Evolutionary conservation across 1,284 basidiomycete species (phyloP).

Genomic region (Schizophyllum commune): DNA sequence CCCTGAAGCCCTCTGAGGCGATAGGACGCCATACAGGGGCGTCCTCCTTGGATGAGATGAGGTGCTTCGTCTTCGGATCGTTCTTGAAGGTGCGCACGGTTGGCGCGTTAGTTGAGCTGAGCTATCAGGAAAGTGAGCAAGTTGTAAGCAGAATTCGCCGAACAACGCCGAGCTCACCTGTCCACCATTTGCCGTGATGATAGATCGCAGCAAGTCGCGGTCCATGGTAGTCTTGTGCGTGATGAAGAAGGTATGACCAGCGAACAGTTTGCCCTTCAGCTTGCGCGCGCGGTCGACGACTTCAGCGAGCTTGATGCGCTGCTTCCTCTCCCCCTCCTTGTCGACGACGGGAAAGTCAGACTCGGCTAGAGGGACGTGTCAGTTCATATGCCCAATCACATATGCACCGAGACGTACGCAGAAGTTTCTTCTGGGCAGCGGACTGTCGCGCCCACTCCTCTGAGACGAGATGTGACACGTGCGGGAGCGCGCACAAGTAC

Average conservation of each 20-base stretch:
- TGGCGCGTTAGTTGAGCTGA: conserved; percentile 32
- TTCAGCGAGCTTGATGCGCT: conserved; percentile 51
- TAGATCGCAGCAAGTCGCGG: conserved; percentile 51
- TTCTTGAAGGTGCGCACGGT: conserved; percentile 47
- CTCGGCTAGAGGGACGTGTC: conserved; percentile 41
- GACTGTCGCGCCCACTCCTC: conserved; percentile 62
- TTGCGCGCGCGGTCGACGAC: conserved; percentile 35
- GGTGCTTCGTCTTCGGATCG: conserved; percentile 36
- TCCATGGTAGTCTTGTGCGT: conserved; percentile 54
- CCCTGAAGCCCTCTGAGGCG: conserved; percentile 32
- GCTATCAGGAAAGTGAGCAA: conserved; percentile 1
- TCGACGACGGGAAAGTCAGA: conserved; percentile 53
- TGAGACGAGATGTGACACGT: conserved; percentile 52
- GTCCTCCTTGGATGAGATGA: conserved; percentile 60
- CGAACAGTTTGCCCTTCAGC: conserved; percentile 55
- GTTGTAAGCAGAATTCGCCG: not conserved
- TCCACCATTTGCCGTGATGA: conserved; percentile 61
- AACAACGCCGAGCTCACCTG: conserved; percentile 34
- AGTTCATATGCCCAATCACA: conserved; percentile 1
- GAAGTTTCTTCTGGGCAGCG: conserved; percentile 42
- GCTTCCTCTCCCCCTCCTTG: conserved; percentile 52
- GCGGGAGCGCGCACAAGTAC: conserved; percentile 66
- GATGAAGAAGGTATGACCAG: conserved; percentile 63
- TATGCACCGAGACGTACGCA: conserved; percentile 44
- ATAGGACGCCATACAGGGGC: conserved; percentile 53